Percentiles rank a stretch among this genome's conserved stretches.
Evolutionary conservation across 257 asterid genomes (phyloP).

Genomic region (Mitragyna speciosa): DNA sequence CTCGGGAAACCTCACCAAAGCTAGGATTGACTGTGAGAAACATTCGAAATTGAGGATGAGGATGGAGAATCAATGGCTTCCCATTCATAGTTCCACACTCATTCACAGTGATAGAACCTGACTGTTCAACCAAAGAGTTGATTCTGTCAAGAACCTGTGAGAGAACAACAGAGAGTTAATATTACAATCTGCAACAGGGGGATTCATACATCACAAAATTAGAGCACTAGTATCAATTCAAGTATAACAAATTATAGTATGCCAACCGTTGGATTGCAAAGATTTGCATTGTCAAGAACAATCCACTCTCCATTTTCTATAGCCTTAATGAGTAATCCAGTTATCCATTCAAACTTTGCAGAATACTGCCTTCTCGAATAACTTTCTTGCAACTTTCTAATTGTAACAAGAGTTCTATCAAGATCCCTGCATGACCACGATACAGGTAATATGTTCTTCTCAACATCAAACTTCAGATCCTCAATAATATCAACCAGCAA

Average conservation of each 20-base stretch:
- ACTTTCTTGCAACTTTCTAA: slow-evolving; percentile 54
- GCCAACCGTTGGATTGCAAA: slow-evolving; percentile 97
- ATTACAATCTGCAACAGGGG: background rate
- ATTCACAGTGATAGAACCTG: slow-evolving; percentile 88
- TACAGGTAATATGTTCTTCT: slow-evolving; percentile 33
- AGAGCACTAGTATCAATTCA: background rate
- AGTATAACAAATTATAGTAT: slow-evolving; percentile 2
- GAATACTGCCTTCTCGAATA: slow-evolving; percentile 41
- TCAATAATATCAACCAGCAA: slow-evolving; percentile 62
- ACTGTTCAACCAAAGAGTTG: slow-evolving; percentile 96
- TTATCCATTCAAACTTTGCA: slow-evolving; percentile 92
- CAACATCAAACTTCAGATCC: slow-evolving; percentile 39
- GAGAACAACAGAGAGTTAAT: slow-evolving; percentile 4
- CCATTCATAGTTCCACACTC: slow-evolving; percentile 96
- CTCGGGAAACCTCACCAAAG: slow-evolving; percentile 95
- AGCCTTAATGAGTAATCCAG: slow-evolving; percentile 86
- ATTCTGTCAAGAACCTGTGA: slow-evolving; percentile 96
- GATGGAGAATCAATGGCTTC: slow-evolving; percentile 73
- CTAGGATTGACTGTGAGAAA: slow-evolving; percentile 88
- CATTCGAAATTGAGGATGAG: slow-evolving; percentile 91
- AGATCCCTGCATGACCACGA: slow-evolving; percentile 73
- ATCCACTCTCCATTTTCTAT: slow-evolving; percentile 99
- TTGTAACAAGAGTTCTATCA: slow-evolving; percentile 41
- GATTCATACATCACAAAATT: background rate
- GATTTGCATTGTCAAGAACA: slow-evolving; percentile 92